Evolutionary conservation across 1,284 basidiomycete species (phyloP).

Genomic region (Ustilago esculenta): DNA sequence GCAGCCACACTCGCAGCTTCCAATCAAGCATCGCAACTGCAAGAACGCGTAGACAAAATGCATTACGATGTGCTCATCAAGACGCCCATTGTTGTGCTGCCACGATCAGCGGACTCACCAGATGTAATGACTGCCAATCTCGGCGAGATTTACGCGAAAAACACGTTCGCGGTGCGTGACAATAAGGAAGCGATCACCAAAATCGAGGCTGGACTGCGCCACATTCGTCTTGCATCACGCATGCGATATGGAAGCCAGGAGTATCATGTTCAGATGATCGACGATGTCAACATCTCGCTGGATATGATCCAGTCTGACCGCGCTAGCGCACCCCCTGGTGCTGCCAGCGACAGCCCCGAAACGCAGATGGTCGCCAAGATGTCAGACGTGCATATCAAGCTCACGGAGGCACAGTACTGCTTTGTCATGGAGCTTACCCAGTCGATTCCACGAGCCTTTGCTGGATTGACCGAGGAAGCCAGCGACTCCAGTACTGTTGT

Average conservation of each 20-base stretch:
- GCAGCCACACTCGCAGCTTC: conserved; percentile 92
- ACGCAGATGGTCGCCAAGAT: conserved; percentile 75
- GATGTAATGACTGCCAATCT: conserved; percentile 84
- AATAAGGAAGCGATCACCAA: conserved; percentile 58
- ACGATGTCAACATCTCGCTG: conserved; percentile 84
- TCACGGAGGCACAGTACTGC: conserved; percentile 90
- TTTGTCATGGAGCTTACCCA: conserved; percentile 78
- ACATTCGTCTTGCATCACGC: conserved; percentile 76
- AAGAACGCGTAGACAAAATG: conserved; percentile 75
- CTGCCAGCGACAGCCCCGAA: conserved; percentile 66
- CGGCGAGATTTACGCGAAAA: conserved; percentile 87
- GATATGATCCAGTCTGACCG: conserved; percentile 74
- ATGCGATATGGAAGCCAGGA: conserved; percentile 51
- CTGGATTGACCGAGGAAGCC: conserved; percentile 58
- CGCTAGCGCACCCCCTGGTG: conserved; percentile 6
- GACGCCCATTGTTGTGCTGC: conserved; percentile 91
- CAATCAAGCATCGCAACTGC: conserved; percentile 79
- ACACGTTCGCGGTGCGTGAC: conserved; percentile 73
- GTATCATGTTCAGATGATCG: conserved; percentile 78
- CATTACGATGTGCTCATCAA: conserved; percentile 89
- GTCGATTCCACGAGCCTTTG: conserved; percentile 78
- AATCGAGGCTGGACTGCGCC: conserved; percentile 81
- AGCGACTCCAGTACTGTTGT: conserved; percentile 59
- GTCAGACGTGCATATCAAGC: conserved; percentile 86
- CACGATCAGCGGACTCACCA: conserved; percentile 76